Percentiles rank a stretch among this genome's conserved stretches.
These are phyloP conservation scores for Pichia kluyveri DNA, from an alignment of 805 yeast genomes.

Conservation along the genomic window DNA sequence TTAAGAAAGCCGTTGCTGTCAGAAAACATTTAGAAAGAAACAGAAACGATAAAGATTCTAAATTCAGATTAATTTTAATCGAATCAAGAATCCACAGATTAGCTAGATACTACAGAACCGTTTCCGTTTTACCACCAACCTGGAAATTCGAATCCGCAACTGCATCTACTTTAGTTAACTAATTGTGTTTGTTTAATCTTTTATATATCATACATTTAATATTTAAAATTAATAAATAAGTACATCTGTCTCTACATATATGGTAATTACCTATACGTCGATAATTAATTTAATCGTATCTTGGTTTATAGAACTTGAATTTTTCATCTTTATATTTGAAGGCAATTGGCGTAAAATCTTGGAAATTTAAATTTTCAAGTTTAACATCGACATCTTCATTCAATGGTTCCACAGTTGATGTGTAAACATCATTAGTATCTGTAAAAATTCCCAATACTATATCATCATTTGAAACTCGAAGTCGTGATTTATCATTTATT, in stretches of 20 bases:
- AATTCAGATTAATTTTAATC: slow-evolving; percentile 99
- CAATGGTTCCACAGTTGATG: slow-evolving; percentile 12
- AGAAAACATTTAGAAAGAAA: slow-evolving; percentile 99
- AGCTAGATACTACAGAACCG: slow-evolving; percentile 99
- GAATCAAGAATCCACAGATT: slow-evolving; percentile 99
- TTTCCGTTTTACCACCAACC: slow-evolving; percentile 98
- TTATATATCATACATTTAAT: slow-evolving; percentile 5
- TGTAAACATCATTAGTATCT: slow-evolving; percentile 22
- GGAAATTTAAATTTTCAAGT: slow-evolving; percentile 25
- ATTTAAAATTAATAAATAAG: slow-evolving; percentile 1
- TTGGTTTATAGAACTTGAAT: slow-evolving; percentile 18
- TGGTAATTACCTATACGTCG: too few species aligned
- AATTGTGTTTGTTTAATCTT: slow-evolving; percentile 29
- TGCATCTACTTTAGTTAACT: slow-evolving; percentile 99
- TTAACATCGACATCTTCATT: slow-evolving; percentile 21
- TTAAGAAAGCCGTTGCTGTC: slow-evolving; percentile 99
- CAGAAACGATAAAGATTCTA: slow-evolving; percentile 99
- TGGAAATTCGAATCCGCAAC: slow-evolving; percentile 99
- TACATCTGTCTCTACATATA: not conserved
- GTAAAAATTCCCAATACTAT: slow-evolving; percentile 35
- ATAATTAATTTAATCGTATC: not conserved
- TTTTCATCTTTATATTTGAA: slow-evolving; percentile 32
- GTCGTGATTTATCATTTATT: slow-evolving; percentile 10
- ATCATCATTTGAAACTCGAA: slow-evolving; percentile 17
- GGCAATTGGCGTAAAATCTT: slow-evolving; percentile 34